Evolutionary conservation across 768 basidiomycete genomes (phyloP), one percentile per base, ranked within the genome.

Genomic region (Lactarius tabidus): DNA sequence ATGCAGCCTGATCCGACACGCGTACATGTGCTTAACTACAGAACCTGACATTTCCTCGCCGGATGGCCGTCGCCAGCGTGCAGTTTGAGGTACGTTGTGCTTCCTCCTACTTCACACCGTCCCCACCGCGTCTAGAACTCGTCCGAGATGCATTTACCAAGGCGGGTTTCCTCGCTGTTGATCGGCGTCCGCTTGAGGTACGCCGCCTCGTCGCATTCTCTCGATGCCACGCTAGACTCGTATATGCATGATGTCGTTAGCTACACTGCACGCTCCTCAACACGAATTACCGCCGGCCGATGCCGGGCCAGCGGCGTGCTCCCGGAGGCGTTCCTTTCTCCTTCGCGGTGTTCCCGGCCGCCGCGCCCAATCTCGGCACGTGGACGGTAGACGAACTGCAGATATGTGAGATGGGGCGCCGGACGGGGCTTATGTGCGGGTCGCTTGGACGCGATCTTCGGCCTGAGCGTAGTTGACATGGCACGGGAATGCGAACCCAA

Each of bases 1-100:
- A 80, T 83, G 81, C 73, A 74, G n/a, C 76, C 79, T 0, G 69
- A 76, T 70, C 72, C 70, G 23, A 69, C 77, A 70, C 69, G 77
- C 51, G 85, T 85, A 6, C 81, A 85, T 60, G 83, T 87, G 26
- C 76, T 89, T 28, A 87, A 81, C n/a, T 77, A 67, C 81, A 14
- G 85, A 84, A 1, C 85, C 87, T 1, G 63, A 73, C 6, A 65
- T 71, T 55, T 74, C 78, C 59, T 68, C 70, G 12, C 74, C 76
- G 33, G 72, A 76, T 12, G 74, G 74, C 1, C 62, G 43, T 36
- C 69, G 71, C 48, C 60, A 82, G 17, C 73, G 69, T 35, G 57
- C 57, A 74, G 81, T 82, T 38, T 68, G 75, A 69, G 57, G 57
- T 51, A 8, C 51, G 54, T 57, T n/a, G 57, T 59, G 20, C 14